phyloP scores from a whole-genome alignment of 371 early-diverging fungal genomes.

The Catenaria anguillulae region DNA sequence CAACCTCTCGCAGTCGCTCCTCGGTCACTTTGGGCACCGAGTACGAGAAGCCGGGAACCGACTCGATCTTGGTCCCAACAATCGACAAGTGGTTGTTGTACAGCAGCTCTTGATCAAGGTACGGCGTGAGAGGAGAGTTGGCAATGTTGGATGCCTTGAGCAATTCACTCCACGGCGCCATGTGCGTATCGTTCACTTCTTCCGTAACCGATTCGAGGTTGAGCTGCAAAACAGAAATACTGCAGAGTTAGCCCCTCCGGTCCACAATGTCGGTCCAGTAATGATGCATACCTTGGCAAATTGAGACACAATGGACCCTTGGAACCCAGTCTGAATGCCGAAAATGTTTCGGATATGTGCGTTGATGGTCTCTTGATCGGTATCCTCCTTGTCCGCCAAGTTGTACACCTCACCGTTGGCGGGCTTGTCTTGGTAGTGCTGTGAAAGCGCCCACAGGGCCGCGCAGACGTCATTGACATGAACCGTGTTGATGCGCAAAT shows the following conservation, averaged over 20 bases:
- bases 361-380: conserved; percentile 70
- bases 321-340: conserved; percentile 68
- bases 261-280: conserved; percentile 6
- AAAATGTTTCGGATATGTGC: conserved; percentile 50
- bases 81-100: conserved; percentile 60
- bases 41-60: conserved; percentile 54
- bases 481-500: conserved; percentile 76
- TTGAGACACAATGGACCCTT: conserved; percentile 56
- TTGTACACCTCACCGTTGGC: conserved; percentile 43
- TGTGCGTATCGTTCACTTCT: conserved; percentile 45
- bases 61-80: conserved; percentile 59
- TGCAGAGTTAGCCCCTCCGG: neutral
- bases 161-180: conserved; percentile 32
- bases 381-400: conserved; percentile 60
- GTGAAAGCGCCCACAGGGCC: conserved; percentile 54
- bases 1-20: conserved; percentile 9
- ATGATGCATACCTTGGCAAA: conserved; percentile 49
- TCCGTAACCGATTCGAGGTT: conserved; percentile 67
- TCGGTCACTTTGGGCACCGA: conserved; percentile 46
- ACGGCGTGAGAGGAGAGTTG: conserved; percentile 85
- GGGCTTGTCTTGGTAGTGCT: conserved; percentile 32
- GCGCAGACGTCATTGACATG: conserved; percentile 74
- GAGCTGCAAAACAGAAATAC: conserved; percentile 25
- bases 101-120: conserved; percentile 74
- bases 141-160: conserved; percentile 39